Conservation (phyloP, 805 yeast species). For the Pichia deserticola region DNA sequence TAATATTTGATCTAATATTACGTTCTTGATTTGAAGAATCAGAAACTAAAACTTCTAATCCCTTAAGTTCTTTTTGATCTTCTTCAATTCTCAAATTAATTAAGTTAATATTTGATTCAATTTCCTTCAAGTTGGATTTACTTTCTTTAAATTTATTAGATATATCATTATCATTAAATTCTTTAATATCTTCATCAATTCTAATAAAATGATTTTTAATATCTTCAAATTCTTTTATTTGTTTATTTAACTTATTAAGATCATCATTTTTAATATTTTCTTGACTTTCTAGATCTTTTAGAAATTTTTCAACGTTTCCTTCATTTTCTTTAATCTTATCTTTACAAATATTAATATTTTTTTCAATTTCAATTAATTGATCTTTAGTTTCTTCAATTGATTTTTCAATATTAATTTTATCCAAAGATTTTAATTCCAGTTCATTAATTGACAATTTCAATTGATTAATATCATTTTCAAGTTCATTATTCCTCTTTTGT, state of each 20-base stretch:
- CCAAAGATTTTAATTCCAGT: conserved; percentile 44
- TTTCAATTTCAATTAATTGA: conserved; percentile 10
- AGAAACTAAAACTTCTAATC: conserved; percentile 43
- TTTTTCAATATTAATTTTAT: conserved; percentile 34
- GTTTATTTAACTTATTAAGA: background rate
- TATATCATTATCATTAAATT: conserved; percentile 18
- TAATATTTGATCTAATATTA: conserved; percentile 39
- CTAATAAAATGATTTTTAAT: conserved; percentile 37
- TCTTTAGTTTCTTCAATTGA: conserved; percentile 31
- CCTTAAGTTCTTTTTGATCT: conserved; percentile 56
- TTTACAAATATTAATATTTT: conserved; percentile 1
- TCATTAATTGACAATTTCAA: conserved; percentile 43
- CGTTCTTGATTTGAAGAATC: conserved; percentile 58
- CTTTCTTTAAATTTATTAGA: conserved; percentile 15
- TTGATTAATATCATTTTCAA: conserved; percentile 49
- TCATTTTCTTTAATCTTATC: background rate
- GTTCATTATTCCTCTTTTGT: conserved; percentile 35
- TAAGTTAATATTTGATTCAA: conserved; percentile 28
- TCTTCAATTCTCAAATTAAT: conserved; percentile 39
- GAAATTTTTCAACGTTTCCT: background rate
- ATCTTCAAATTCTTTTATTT: conserved; percentile 31
- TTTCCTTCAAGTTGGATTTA: conserved; percentile 16
- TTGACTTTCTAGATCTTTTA: background rate
- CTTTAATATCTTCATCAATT: conserved; percentile 36
- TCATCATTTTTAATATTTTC: background rate